Evolutionary conservation across 176 grass and related monocot genomes (phyloP), one percentile per base, ranked within the genome.

Genomic region (Carex cristatella): DNA sequence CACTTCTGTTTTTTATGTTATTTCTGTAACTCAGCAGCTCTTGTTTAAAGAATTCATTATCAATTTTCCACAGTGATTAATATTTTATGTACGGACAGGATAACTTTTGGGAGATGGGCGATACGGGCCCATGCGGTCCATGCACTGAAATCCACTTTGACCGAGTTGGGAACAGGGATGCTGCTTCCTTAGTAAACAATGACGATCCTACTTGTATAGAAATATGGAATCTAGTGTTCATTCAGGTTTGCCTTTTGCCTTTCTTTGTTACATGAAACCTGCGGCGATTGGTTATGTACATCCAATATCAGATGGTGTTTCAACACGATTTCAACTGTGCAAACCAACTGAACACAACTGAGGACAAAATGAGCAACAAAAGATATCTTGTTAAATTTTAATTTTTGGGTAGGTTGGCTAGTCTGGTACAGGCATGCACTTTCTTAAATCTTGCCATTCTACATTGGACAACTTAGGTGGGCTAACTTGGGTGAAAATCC

Each of bases 111-210:
- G 95, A 95, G 88, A 93, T 92, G 93, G 95, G 95, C 32, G 93
- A 98, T 79, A 98, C 93, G 79, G 93, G 95, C 53, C 93, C 95
- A 30, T 98, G 95, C 44, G 95, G 95, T 5, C 95, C 91, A 4
- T 98, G 95, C 77, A 98, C 95, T 46, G 96, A 99, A 88, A 99
- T 99, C 35, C 93, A 99, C 89, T 99, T 95, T 77, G 96, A 99
- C 63, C 93, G 91, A 49, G 31, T 98, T 82, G 93, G 93, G 4
- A 90, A 89, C 73, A 90, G 91, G 58, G 93, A 99, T 81, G 96
- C 96, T 55, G 86, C 91, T 66, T 88, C 89, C 2, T 67, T 98
- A 32, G 95, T 98, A 9, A 95, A 98, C 61, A 94, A 93, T 81
- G 95, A 98, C 62, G 91, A 98, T 49, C 93, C 95, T 28, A 92